Evolutionary conservation across 768 basidiomycete genomes (phyloP).

Genomic region (Suillus fuscotomentosus): DNA sequence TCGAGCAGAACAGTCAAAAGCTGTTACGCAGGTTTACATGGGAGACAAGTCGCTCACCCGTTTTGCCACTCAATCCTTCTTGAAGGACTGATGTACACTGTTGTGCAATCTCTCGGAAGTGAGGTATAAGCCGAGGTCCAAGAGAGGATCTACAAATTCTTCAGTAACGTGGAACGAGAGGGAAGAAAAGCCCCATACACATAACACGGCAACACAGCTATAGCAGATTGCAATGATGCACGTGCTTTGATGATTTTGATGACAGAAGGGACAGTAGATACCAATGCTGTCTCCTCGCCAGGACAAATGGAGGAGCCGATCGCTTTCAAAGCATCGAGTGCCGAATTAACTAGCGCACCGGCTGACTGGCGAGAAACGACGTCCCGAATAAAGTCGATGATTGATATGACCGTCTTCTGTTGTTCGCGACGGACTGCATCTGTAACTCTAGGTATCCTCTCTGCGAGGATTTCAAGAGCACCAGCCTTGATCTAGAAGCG

Average conservation of each 20-base stretch:
- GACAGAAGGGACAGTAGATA: slow-evolving; percentile 57
- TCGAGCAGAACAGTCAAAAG: background rate
- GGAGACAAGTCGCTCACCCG: slow-evolving; percentile 21
- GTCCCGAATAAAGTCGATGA: slow-evolving; percentile 49
- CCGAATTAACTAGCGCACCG: slow-evolving; percentile 39
- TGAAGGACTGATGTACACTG: slow-evolving; percentile 51
- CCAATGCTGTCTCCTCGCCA: slow-evolving; percentile 67
- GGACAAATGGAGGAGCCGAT: slow-evolving; percentile 56
- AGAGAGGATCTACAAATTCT: slow-evolving; percentile 55
- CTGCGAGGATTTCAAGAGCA: slow-evolving; percentile 67
- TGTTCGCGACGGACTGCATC: slow-evolving; percentile 52
- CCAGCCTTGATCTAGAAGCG: slow-evolving; percentile 56
- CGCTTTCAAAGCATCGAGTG: slow-evolving; percentile 59
- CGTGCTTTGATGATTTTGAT: slow-evolving; percentile 47
- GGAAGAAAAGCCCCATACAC: slow-evolving; percentile 42
- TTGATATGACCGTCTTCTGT: slow-evolving; percentile 48
- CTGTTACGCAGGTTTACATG: background rate
- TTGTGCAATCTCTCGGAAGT: slow-evolving; percentile 69
- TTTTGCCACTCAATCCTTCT: slow-evolving; percentile 32
- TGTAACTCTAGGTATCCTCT: slow-evolving; percentile 62
- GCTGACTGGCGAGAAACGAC: slow-evolving; percentile 45
- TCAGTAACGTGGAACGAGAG: slow-evolving; percentile 10
- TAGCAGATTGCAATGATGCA: slow-evolving; percentile 37
- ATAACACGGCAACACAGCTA: slow-evolving; percentile 58
- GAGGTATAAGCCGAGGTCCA: slow-evolving; percentile 86